phyloP scores from a whole-genome alignment of 2,329 filamentous ascomycete genomes.

The Bertia moriformis region DNA sequence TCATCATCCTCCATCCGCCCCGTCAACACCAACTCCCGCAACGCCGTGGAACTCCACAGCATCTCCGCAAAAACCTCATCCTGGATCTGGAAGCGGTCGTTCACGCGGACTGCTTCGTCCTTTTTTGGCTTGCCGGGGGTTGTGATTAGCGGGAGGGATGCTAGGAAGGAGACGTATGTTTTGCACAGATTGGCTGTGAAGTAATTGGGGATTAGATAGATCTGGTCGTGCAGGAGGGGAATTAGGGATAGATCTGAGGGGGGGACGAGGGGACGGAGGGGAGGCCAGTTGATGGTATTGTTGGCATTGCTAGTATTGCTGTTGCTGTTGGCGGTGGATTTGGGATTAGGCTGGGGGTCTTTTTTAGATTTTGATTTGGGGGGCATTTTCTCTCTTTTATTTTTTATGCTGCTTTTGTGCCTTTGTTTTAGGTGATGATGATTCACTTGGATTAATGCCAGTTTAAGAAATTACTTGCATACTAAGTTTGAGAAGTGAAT shows the following conservation, averaged over 20 bases:
- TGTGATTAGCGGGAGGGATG: conserved; percentile 55
- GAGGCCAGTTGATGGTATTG: conserved; percentile 49
- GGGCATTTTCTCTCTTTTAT: conserved; percentile 9
- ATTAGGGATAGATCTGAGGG: conserved; percentile 47
- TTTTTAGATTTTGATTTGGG: conserved; percentile 8
- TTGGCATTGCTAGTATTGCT: too few species aligned
- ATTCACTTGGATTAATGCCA: too few species aligned
- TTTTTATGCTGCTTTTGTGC: conserved; percentile 4
- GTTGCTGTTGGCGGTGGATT: not conserved
- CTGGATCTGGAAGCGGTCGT: conserved; percentile 75
- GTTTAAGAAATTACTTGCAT: too few species aligned
- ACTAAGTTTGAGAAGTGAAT: too few species aligned
- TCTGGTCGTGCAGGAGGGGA: conserved; percentile 42
- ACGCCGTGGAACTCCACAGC: conserved; percentile 64
- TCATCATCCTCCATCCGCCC: not conserved
- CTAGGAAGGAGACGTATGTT: conserved; percentile 60
- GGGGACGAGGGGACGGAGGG: conserved; percentile 54
- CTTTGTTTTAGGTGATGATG: conserved; percentile 9
- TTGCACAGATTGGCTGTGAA: conserved; percentile 64
- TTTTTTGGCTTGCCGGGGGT: conserved; percentile 67
- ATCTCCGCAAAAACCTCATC: conserved; percentile 60
- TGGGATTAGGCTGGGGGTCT: not conserved
- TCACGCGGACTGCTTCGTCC: conserved; percentile 70
- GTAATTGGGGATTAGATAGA: conserved; percentile 60
- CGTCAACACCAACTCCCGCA: conserved; percentile 43